Base-by-base conservation (phyloP, 805 yeast species). In the Hemisphaericaspora nanyangensis region DNA sequence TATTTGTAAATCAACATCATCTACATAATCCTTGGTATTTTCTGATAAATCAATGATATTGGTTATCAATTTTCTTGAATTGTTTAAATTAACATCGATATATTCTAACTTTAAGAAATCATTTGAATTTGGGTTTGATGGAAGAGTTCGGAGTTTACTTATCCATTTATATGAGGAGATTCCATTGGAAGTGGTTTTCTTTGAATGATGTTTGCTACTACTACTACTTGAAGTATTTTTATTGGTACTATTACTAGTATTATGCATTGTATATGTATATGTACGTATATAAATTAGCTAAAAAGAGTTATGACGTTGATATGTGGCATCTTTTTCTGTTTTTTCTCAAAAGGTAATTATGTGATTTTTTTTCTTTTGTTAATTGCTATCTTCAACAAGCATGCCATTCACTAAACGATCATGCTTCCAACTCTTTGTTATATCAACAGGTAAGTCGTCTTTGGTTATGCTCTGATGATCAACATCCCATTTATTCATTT, bases 31-130 rank as follows among this genome's bases (percentile, higher is more conserved):
- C 20, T 40, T 35, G n/a, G 39, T 38, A 25, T 31, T 41, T 8
- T 29, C 30, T 7, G 50, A 39, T 28, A 54, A 41, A 5, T 43
- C 46, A 18, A 39, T 35, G 7, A 54, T n/a, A 27, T 49, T 52
- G 11, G 31, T 35, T 16, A 65, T 65, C 28, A 65, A 51, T 36
- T 58, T 60, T 18, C 70, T 51, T 12, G 67, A 61, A 42, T 65
- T 65, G 48, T 63, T 62, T 34, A 65, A 48, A 40, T 65, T 65
- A 30, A 56, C 59, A n/a, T 63, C 68, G 16, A 65, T 54, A 42
- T 63, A 65, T 27, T 65, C 71, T 5, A 55, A 45, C 35, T 61
- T 62, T 34, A 65, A 50, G 31, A 54, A 50, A 41, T 65, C 71
- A 30, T 63, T 56, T 17, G 53, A 44, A 12, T 52, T 44, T 2